Percentiles rank a stretch among this genome's conserved stretches.
Conservation (phyloP, 1,284 basidiomycete genomes). For the Xerocomus nothofagi region DNA sequence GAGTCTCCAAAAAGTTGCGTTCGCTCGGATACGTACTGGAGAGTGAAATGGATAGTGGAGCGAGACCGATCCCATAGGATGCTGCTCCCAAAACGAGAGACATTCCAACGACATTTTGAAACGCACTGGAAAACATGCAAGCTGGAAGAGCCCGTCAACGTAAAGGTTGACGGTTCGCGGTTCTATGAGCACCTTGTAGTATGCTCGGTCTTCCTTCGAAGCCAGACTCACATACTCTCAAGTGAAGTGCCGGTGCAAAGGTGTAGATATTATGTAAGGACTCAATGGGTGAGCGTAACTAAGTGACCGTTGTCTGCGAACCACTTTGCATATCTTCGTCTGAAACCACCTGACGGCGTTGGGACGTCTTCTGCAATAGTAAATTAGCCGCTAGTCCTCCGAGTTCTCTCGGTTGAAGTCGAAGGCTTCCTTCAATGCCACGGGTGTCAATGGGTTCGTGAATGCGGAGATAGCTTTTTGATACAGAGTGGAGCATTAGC, state of each 20-base stretch:
- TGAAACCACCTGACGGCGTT: constrained; percentile 7
- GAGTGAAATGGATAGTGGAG: constrained; percentile 73
- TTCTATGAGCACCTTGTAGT: neutral
- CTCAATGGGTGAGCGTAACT: no score
- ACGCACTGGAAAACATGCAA: constrained; percentile 30
- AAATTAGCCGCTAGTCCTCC: constrained; percentile 1
- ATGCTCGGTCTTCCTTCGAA: neutral
- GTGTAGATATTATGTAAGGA: no score
- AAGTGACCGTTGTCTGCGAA: no score
- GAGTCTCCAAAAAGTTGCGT: neutral
- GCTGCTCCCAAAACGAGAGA: constrained; percentile 68
- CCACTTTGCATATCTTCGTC: no score
- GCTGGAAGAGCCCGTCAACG: neutral
- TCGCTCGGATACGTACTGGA: constrained; percentile 57
- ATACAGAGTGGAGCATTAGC: constrained; percentile 1
- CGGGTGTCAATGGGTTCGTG: constrained; percentile 13
- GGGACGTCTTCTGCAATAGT: constrained; percentile 4
- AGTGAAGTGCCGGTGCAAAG: no score
- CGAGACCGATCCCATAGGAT: constrained; percentile 70
- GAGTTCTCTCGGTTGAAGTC: constrained; percentile 8
- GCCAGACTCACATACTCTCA: no score
- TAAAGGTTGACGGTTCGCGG: neutral
- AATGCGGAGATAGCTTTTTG: constrained; percentile 9
- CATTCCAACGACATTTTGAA: constrained; percentile 53
- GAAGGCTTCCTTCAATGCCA: constrained; percentile 9